Conservation (phyloP, 1,284 basidiomycete species). For the Xerocomus subilludens region DNA sequence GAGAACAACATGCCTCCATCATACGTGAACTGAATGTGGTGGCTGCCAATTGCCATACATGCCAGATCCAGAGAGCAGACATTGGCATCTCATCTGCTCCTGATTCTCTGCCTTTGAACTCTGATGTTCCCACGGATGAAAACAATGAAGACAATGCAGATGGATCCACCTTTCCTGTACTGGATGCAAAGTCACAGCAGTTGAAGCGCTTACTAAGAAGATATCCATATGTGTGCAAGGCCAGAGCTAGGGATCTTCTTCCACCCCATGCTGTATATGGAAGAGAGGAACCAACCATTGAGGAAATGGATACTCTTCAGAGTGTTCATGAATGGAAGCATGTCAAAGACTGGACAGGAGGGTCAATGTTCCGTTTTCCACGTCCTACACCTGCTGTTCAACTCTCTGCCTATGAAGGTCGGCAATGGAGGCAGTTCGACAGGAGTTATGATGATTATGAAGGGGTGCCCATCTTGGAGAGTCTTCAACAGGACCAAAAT, state of each 20-base stretch:
- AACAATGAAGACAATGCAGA: too few relatives aligned
- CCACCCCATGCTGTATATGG: neutral
- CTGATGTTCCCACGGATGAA: neutral
- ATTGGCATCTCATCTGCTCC: neutral
- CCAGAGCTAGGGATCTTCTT: neutral
- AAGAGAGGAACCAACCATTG: neutral
- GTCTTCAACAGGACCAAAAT: too few relatives aligned
- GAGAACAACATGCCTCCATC: constrained; percentile 7
- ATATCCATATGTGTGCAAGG: neutral
- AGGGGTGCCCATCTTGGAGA: too few relatives aligned
- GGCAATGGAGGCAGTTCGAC: too few relatives aligned
- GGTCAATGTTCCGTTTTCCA: neutral
- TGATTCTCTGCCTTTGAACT: neutral
- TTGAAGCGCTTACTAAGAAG: neutral
- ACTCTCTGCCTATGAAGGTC: too few relatives aligned
- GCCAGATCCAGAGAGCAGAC: neutral
- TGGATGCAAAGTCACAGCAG: neutral
- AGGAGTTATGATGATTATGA: too few relatives aligned
- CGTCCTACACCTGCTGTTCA: too few relatives aligned
- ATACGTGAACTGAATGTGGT: neutral
- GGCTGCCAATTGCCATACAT: neutral
- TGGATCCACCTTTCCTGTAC: too few relatives aligned
- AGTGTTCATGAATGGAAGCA: neutral
- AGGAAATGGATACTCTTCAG: neutral
- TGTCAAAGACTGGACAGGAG: constrained; percentile 8